Evolutionary conservation across 352 stramenopile genomes (phyloP).

Genomic region (Plasmopara halstedii): DNA sequence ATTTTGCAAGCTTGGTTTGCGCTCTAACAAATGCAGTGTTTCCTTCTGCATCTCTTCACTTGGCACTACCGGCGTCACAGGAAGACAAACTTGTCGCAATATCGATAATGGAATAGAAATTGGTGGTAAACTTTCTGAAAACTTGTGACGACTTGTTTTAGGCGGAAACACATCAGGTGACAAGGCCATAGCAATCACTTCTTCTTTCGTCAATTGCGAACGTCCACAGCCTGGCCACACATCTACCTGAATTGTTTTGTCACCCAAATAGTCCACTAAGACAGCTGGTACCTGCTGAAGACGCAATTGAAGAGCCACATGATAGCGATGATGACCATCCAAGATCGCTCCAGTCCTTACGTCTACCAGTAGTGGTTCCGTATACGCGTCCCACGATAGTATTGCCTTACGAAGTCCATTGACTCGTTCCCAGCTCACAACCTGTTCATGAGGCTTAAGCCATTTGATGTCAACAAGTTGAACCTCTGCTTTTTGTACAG

Average conservation of each 20-base stretch:
- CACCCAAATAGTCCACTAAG: conserved; percentile 72
- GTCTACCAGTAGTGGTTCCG: conserved; percentile 72
- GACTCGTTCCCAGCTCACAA: conserved; percentile 76
- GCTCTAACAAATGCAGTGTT: conserved; percentile 14
- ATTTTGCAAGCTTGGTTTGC: conserved; percentile 40
- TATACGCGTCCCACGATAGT: conserved; percentile 76
- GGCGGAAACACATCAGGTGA: conserved; percentile 76
- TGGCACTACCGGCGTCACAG: conserved; percentile 19
- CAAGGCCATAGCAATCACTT: conserved; percentile 79
- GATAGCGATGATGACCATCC: conserved; percentile 80
- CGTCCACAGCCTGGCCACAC: conserved; percentile 73
- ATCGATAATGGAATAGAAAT: conserved; percentile 77
- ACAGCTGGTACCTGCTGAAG: conserved; percentile 71
- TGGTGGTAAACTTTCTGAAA: conserved; percentile 70
- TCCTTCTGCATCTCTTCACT: conserved; percentile 10
- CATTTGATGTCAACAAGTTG: conserved; percentile 75
- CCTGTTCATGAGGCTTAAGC: conserved; percentile 81
- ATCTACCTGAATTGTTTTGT: conserved; percentile 66
- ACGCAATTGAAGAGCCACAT: conserved; percentile 57
- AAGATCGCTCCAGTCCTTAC: conserved; percentile 72
- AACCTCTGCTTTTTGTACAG: conserved; percentile 67
- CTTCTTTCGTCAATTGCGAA: conserved; percentile 55
- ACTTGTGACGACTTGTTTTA: conserved; percentile 79
- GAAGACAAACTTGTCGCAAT: conserved; percentile 50
- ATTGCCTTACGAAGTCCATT: conserved; percentile 71